Conservation (phyloP, 2,329 filamentous ascomycete species). For the Sordariomycetes sp. region DNA sequence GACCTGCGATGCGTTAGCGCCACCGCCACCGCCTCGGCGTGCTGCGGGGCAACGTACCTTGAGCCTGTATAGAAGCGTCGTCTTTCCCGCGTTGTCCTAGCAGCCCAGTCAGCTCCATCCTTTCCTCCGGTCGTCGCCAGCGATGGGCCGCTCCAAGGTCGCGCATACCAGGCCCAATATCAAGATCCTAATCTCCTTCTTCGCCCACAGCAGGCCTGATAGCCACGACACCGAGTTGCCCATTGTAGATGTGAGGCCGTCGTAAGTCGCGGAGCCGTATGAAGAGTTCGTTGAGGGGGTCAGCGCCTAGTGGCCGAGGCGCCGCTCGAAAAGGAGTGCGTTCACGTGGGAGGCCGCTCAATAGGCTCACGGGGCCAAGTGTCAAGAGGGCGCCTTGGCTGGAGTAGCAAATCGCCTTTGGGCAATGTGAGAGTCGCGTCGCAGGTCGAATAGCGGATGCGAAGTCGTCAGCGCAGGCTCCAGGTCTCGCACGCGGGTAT, state of each 20-base stretch:
- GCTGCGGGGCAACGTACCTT: constrained; percentile 45
- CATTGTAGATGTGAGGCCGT: constrained; percentile 29
- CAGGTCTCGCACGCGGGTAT: neutral
- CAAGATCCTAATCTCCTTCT: constrained; percentile 96
- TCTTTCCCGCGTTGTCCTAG: constrained; percentile 98
- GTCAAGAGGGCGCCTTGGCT: neutral
- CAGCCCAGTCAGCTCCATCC: neutral
- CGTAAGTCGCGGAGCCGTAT: neutral
- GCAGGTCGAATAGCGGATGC: neutral
- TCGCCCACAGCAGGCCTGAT: constrained; percentile 66
- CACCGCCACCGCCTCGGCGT: neutral
- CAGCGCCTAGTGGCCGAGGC: neutral
- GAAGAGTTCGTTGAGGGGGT: neutral
- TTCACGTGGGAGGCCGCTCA: neutral
- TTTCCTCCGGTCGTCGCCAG: neutral
- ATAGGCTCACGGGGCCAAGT: neutral
- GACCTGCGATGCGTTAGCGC: constrained; percentile 43
- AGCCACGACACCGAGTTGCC: constrained; percentile 55
- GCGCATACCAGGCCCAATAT: constrained; percentile 75
- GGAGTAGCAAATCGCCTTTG: neutral
- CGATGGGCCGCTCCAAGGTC: neutral
- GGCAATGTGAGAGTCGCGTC: neutral
- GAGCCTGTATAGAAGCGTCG: constrained; percentile 86
- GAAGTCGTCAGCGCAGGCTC: neutral
- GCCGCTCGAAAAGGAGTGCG: neutral